phyloP scores from a whole-genome alignment of 164 flowering plant species.

The Vitis labrusca region DNA sequence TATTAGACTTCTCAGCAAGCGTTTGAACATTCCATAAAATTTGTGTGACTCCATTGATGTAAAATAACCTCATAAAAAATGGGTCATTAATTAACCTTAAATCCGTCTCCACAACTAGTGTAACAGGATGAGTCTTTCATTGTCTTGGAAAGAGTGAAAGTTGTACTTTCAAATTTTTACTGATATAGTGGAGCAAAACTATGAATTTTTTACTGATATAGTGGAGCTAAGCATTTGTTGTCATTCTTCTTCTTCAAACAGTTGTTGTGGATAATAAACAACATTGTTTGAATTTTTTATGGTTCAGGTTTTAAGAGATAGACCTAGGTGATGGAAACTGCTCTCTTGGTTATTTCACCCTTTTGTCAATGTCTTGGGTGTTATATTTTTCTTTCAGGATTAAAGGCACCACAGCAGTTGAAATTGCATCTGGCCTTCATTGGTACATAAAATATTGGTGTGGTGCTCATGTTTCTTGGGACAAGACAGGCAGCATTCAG shows the following conservation, averaged over 20 bases:
- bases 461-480: conserved; percentile 96
- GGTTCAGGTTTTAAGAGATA: not conserved
- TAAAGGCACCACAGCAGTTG: conserved; percentile 83
- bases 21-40: too few relatives aligned
- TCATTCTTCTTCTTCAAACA: not conserved
- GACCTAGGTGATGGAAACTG: too few relatives aligned
- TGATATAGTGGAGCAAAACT: not conserved
- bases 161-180: not conserved
- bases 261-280: not conserved
- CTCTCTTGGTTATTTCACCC: not conserved
- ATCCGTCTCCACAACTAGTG: too few relatives aligned
- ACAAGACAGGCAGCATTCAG: conserved; percentile 92
- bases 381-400: conserved; percentile 43
- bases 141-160: too few relatives aligned
- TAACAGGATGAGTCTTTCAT: too few relatives aligned
- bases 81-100: too few relatives aligned
- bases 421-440: conserved; percentile 83
- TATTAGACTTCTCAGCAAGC: too few relatives aligned
- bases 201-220: not conserved
- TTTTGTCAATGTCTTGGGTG: not conserved
- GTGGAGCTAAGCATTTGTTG: not conserved
- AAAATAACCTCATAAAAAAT: too few relatives aligned
- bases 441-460: conserved; percentile 94
- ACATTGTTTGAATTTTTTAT: not conserved
- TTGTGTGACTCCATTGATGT: too few relatives aligned